Conservation (phyloP, 495 filamentous ascomycete species). For the Daldinia concentrica region DNA sequence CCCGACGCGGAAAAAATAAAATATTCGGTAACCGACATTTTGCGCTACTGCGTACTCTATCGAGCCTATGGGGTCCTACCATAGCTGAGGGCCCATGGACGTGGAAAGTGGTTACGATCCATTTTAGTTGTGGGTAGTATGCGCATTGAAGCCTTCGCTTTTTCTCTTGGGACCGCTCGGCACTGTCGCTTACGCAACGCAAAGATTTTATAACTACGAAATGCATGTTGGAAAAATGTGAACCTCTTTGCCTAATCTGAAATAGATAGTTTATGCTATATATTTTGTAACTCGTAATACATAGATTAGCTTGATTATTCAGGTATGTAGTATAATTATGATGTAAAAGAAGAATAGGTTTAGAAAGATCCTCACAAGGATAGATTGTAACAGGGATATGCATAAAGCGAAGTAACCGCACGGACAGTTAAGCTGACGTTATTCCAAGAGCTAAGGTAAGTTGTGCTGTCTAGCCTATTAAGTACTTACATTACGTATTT, state of each 20-base stretch:
- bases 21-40: not conserved
- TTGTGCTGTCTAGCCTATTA: too few relatives aligned
- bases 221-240: not conserved
- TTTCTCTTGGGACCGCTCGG: not conserved
- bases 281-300: not conserved
- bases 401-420: not conserved
- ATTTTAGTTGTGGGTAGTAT: not conserved
- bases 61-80: not conserved
- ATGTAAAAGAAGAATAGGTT: not conserved
- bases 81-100: not conserved
- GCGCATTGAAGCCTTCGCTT: not conserved
- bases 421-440: not conserved
- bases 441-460: too few relatives aligned
- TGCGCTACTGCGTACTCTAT: constrained; percentile 1
- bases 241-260: not conserved
- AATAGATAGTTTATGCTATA: too few relatives aligned
- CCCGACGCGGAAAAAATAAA: not conserved
- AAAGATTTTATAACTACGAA: not conserved
- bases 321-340: too few relatives aligned
- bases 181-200: not conserved
- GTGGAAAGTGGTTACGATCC: not conserved
- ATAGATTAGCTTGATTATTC: too few relatives aligned
- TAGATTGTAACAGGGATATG: not conserved
- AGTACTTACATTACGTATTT: not conserved
- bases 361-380: not conserved